Conservation (phyloP, 768 basidiomycete genomes). For the Russula sp. region DNA sequence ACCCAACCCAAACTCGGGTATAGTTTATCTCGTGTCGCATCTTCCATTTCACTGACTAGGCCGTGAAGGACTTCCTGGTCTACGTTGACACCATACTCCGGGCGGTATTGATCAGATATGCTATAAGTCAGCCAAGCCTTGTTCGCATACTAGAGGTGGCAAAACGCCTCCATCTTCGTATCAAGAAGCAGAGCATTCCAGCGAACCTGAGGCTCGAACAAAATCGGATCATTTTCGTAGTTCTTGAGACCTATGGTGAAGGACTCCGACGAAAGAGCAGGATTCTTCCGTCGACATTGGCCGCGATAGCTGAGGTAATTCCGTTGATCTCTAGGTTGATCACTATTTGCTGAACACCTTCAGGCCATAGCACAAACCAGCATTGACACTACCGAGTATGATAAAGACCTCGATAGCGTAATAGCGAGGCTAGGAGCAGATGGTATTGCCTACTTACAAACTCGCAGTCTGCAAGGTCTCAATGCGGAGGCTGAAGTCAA, state of each 20-base stretch:
- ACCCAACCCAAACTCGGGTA: conserved; percentile 52
- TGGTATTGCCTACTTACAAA: conserved; percentile 22
- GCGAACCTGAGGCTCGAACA: conserved; percentile 9
- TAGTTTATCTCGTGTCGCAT: not conserved
- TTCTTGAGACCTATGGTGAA: conserved; percentile 45
- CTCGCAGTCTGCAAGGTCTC: conserved; percentile 28
- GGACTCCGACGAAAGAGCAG: conserved; percentile 47
- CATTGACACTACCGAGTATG: conserved; percentile 16
- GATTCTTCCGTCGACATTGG: conserved; percentile 41
- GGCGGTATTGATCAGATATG: conserved; percentile 42
- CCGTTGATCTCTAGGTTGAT: not conserved
- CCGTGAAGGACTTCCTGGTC: conserved; percentile 46
- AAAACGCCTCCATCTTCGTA: conserved; percentile 32
- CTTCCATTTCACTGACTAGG: not conserved
- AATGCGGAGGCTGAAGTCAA: conserved; percentile 46
- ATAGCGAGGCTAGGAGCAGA: conserved; percentile 13
- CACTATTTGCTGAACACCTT: not conserved
- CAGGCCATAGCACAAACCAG: conserved; percentile 30
- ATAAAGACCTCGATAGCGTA: conserved; percentile 5
- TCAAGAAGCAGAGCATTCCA: conserved; percentile 11
- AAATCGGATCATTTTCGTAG: conserved; percentile 11
- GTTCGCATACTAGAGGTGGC: conserved; percentile 44
- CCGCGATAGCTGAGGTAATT: conserved; percentile 47
- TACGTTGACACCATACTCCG: conserved; percentile 58
- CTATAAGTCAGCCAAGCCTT: conserved; percentile 38